Evolutionary conservation across 2,329 filamentous ascomycete genomes (phyloP).

Genomic region (Paraconiothyrium brasiliense): DNA sequence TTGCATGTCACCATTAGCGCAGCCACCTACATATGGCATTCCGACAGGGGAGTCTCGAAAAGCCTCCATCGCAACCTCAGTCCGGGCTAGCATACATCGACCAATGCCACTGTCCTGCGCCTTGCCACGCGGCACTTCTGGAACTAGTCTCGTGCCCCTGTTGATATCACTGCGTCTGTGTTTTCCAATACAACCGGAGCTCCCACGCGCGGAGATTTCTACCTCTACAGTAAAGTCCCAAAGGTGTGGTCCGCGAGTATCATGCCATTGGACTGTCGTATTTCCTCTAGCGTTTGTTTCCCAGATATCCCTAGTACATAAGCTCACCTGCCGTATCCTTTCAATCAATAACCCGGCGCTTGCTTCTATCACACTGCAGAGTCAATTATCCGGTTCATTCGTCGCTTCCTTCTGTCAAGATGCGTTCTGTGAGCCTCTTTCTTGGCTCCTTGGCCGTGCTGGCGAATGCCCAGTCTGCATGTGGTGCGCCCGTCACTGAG

Average conservation of each 20-base stretch:
- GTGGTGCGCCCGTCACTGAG: background rate
- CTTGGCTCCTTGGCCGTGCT: background rate
- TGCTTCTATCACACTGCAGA: background rate
- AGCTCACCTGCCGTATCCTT: background rate
- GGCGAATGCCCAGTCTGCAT: background rate
- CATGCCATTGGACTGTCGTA: background rate
- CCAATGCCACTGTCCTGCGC: background rate
- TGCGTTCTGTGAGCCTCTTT: background rate
- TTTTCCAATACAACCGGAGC: background rate
- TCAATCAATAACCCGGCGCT: background rate
- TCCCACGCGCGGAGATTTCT: constrained; percentile 2
- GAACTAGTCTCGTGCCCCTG: background rate
- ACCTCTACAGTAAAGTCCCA: background rate
- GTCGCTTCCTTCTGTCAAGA: background rate
- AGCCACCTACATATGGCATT: background rate
- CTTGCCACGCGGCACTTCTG: background rate
- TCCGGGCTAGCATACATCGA: background rate
- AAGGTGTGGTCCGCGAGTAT: background rate
- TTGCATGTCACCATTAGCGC: background rate
- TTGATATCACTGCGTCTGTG: background rate
- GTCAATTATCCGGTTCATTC: background rate
- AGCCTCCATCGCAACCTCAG: background rate
- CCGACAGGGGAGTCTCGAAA: background rate
- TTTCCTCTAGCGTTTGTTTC: background rate
- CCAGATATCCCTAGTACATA: background rate